Percentiles rank a stretch among this genome's conserved stretches.
These are phyloP conservation scores for Salicornia ramosissima DNA, from an alignment of 148 eudicot species.

Conservation along the genomic window DNA sequence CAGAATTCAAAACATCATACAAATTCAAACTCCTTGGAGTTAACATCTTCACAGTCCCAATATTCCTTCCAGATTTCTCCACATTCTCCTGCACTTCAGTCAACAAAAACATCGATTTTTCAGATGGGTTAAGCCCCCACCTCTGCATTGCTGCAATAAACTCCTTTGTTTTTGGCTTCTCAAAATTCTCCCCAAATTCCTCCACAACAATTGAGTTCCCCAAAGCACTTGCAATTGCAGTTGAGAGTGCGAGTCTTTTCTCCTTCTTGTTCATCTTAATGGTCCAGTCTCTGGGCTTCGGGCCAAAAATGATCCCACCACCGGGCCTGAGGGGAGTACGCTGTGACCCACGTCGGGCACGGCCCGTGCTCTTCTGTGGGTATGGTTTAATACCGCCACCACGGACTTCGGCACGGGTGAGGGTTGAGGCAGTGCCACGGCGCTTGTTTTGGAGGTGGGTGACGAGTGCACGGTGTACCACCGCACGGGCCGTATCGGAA, in stretches of 20 bases:
- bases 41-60: constrained; percentile 77
- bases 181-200: constrained; percentile 64
- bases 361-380: constrained; percentile 81
- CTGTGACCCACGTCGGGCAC: constrained; percentile 81
- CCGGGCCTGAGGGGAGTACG: constrained; percentile 82
- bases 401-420: constrained; percentile 83
- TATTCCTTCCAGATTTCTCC: constrained; percentile 70
- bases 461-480: constrained; percentile 88
- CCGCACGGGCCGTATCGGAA: constrained; percentile 84
- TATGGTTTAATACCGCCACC: constrained; percentile 87
- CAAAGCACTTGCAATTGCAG: constrained; percentile 65
- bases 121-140: constrained; percentile 81
- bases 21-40: constrained; percentile 87
- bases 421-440: constrained; percentile 91
- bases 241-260: constrained; percentile 74
- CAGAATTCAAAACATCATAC: constrained; percentile 76
- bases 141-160: constrained; percentile 69
- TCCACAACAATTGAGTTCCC: constrained; percentile 60
- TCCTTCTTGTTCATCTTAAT: constrained; percentile 86
- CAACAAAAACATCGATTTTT: constrained; percentile 68
- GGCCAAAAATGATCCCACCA: constrained; percentile 86
- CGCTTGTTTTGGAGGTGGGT: constrained; percentile 75
- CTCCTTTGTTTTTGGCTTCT: constrained; percentile 84
- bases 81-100: constrained; percentile 69
- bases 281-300: constrained; percentile 87